Base-by-base conservation (phyloP, 495 filamentous ascomycete species). In the Xylaria venustula region DNA sequence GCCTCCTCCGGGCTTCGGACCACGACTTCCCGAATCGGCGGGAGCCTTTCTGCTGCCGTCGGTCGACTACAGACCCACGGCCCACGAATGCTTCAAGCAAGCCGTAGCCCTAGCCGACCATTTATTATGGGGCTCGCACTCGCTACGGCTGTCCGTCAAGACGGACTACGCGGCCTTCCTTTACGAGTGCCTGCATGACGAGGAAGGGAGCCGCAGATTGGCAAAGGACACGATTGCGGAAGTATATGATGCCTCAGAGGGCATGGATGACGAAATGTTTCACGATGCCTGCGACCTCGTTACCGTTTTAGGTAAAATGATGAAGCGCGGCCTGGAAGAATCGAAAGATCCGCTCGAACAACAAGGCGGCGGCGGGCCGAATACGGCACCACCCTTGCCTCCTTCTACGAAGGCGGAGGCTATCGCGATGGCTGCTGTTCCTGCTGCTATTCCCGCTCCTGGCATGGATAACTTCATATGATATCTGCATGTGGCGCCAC, bases 91-190 rank as follows among this genome's bases (percentile, higher is more conserved):
- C 73, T 98, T 98, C 77, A 82, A 83, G 30, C 86, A 92, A 61
- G 91, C 91, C 3, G 79, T 87, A 12, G 72, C 81, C n/a, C 81
- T 93, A 5, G 90, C 93, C 3, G 88, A 91, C 26, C 70, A 75
- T 12, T 77, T 90, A 9, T 81, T 98, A 17, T 90, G 92, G 60
- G 92, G 92, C 30, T 92, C 90, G 0, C 91, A 98, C 63, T 94
- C 94, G 1, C 81, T 98, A 15, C 89, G 94, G 2, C 81, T 98
- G 0, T 94, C 90, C 0, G 89, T 97, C 15, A 95, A 95, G 62
- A 87, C 96, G 11, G 94, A 98, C 73, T 94, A 92, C 70, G 85
- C 88, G n/a, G 94, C 93, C 1, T 98, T 97, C 68, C 79, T 96
- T 4, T 96, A 94, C 78, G 94, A 98, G 68, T 97, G 93, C 67